A percentile compares a stretch with the other conserved stretches of the same genome.
These are phyloP conservation scores for Brassica napus DNA, from an alignment of 345 rosid species.

Conservation along the genomic window Da-Ae NC_063450.1:27307501-27308000, in stretches of 20 bases:
- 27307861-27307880: too few relatives aligned
- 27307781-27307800: slow-evolving; percentile 81
- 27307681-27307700: slow-evolving; percentile 48
- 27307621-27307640: slow-evolving; percentile 48
- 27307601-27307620: slow-evolving; percentile 72
- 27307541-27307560: slow-evolving; percentile 56
- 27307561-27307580: slow-evolving; percentile 82
- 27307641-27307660: slow-evolving; percentile 68
- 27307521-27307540: slow-evolving; percentile 80
- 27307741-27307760: slow-evolving; percentile 73
- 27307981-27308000: slow-evolving; percentile 71
- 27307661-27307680: slow-evolving; percentile 57
- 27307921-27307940: slow-evolving; percentile 93
- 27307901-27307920: slow-evolving; percentile 67
- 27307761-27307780: slow-evolving; percentile 77
- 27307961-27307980: slow-evolving; percentile 70
- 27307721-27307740: slow-evolving; percentile 96
- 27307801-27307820: slow-evolving; percentile 81
- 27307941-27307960: slow-evolving; percentile 76
- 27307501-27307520: slow-evolving; percentile 68
- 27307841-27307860: slow-evolving; percentile 51
- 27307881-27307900: slow-evolving; percentile 57
- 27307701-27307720: slow-evolving; percentile 84
- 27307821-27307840: slow-evolving; percentile 75
- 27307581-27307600: slow-evolving; percentile 78